Conservation (phyloP, 345 rosid species). For the Pugionium cornutum region DNA sequence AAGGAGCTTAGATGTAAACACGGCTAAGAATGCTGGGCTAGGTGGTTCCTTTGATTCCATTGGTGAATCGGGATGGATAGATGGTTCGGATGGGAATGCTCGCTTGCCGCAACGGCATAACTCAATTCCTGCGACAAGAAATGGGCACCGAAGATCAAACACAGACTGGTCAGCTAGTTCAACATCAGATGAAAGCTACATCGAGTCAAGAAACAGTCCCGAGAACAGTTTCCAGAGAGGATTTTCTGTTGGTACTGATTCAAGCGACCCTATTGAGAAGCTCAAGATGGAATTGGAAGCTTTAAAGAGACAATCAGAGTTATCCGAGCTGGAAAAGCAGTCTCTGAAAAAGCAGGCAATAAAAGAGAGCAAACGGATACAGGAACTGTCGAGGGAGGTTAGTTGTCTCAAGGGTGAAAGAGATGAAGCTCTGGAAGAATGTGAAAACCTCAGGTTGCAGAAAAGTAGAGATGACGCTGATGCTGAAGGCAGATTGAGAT, state of each 20-base stretch:
- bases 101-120: slow-evolving; percentile 46
- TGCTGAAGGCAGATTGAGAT: slow-evolving; percentile 44
- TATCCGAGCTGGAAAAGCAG: slow-evolving; percentile 83
- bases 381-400: slow-evolving; percentile 62
- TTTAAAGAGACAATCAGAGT: slow-evolving; percentile 63
- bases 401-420: slow-evolving; percentile 56
- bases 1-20: slow-evolving; percentile 32
- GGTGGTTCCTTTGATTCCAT: slow-evolving; percentile 51
- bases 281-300: slow-evolving; percentile 61
- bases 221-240: slow-evolving; percentile 58
- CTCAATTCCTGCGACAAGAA: slow-evolving; percentile 49
- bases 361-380: slow-evolving; percentile 70
- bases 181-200: slow-evolving; percentile 78
- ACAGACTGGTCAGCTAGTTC: slow-evolving; percentile 95
- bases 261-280: slow-evolving; percentile 58
- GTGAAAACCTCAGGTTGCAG: slow-evolving; percentile 48
- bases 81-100: slow-evolving; percentile 34
- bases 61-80: slow-evolving; percentile 44
- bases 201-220: slow-evolving; percentile 59
- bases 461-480: slow-evolving; percentile 43
- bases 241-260: slow-evolving; percentile 43
- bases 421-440: slow-evolving; percentile 53
- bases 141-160: slow-evolving; percentile 61
- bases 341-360: slow-evolving; percentile 72
- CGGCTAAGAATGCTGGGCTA: slow-evolving; percentile 35